Conservation (phyloP, 495 filamentous ascomycete genomes). For the Penicillium mononematosum region DNA sequence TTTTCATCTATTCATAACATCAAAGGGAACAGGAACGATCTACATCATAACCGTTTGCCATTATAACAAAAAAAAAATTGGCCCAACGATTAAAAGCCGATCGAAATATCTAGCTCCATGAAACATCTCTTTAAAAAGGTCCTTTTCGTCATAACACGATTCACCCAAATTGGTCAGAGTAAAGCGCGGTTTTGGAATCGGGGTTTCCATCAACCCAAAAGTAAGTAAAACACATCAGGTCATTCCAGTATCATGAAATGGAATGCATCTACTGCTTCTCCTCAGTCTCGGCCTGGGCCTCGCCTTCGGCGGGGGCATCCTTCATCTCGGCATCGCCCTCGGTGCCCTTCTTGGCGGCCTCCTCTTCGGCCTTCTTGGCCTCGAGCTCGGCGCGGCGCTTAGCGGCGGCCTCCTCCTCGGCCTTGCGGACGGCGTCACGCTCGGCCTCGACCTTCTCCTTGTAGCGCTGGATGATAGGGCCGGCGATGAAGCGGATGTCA, state of each 20-base stretch:
- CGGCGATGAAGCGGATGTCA: constrained; percentile 86
- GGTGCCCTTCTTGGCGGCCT: constrained; percentile 36
- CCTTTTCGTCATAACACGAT: constrained; percentile 31
- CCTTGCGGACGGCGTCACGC: constrained; percentile 71
- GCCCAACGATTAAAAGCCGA: constrained; percentile 17
- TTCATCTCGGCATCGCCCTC: constrained; percentile 35
- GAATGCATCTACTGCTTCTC: constrained; percentile 43
- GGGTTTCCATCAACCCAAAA: not conserved
- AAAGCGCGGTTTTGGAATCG: not conserved
- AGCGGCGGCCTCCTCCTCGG: constrained; percentile 77
- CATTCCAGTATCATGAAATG: not conserved
- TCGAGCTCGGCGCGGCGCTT: constrained; percentile 76
- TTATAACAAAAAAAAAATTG: constrained; percentile 23
- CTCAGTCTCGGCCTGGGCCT: constrained; percentile 40
- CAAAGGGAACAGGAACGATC: constrained; percentile 21
- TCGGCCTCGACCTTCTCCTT: constrained; percentile 92
- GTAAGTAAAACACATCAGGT: constrained; percentile 2
- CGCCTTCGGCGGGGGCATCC: constrained; percentile 28
- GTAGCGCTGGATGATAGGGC: constrained; percentile 91
- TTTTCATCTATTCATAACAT: constrained; percentile 31
- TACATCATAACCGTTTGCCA: constrained; percentile 33
- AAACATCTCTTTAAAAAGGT: constrained; percentile 26
- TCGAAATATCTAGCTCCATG: constrained; percentile 27
- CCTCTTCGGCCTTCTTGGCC: constrained; percentile 50
- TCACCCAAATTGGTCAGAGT: constrained; percentile 4